Evolutionary conservation across 371 early-diverging fungal species (phyloP), one percentile per base, ranked within the genome.

Genomic region (Saksenaea vasiformis): DNA sequence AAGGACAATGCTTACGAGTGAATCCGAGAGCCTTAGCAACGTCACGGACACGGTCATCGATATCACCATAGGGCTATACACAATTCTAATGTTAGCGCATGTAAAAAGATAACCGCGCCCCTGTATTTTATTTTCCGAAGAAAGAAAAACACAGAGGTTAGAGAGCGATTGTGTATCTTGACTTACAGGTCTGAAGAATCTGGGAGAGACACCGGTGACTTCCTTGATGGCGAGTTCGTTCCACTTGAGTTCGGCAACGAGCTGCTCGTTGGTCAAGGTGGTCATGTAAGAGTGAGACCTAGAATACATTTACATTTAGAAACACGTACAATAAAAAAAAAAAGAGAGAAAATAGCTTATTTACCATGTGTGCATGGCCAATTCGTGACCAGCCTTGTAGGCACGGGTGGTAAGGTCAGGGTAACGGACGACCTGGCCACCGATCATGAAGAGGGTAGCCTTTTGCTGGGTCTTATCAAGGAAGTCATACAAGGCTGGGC

Each of bases 171-270:
- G n/a, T 47, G 51, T 22, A 14, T 14, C 14, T 9, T 9, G 22
- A 47, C 51, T 64, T 80, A 80, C 78, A 64, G 79, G 82, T 66
- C 82, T 74, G 61, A 79, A 79, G 22, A 75, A 72, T 44, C 71
- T 69, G 61, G 79, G 82, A 41, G 79, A 75, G 5, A 70, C 70
- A 55, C 90, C 90, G 47, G 82, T 87, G 41, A 85, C 80, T 27
- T 83, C 83, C 66, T 87, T 69, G 70, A 92, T 87, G 54, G 85
- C 85, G 54, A 73, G 64, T 68, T 85, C 89, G 11, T 83, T 88
- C 86, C 85, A 90, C 67, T 85, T 85, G 39, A 91, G 70, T 70
- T 92, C 91, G 56, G 89, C 89, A 43, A 90, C 82, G 38, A 92
- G 79, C 66, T 85, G 82, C 54, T 89, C 88, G 54, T 81, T 89